Conservation (phyloP, 495 filamentous ascomycete species). For the Annulohypoxylon maeteangense region DNA sequence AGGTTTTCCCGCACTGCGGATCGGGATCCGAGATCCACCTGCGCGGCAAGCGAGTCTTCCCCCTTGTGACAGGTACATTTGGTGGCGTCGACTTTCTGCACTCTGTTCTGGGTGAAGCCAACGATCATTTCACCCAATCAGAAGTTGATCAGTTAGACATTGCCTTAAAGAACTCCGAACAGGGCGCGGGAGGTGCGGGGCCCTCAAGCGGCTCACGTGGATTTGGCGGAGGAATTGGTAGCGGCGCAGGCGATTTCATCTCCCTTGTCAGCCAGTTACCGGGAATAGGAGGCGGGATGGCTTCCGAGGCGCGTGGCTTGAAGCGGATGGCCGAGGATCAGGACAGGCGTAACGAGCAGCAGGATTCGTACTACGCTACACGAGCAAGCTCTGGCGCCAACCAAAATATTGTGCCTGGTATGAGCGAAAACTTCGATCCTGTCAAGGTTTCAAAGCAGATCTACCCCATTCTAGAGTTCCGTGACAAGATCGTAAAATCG, state of each 20-base stretch:
- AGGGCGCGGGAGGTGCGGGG: slow-evolving; percentile 57
- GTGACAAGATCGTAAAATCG: slow-evolving; percentile 88
- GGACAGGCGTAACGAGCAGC: slow-evolving; percentile 67
- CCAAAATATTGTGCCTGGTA: slow-evolving; percentile 68
- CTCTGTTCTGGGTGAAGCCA: slow-evolving; percentile 95
- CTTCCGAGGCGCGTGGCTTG: slow-evolving; percentile 80
- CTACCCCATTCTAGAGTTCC: slow-evolving; percentile 93
- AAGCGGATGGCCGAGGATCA: slow-evolving; percentile 79
- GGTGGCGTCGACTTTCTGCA: slow-evolving; percentile 97
- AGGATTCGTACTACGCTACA: slow-evolving; percentile 32
- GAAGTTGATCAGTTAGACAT: slow-evolving; percentile 91
- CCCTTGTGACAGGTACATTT: slow-evolving; percentile 89
- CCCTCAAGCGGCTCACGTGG: slow-evolving; percentile 48
- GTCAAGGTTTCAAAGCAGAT: slow-evolving; percentile 83
- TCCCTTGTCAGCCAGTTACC: slow-evolving; percentile 81
- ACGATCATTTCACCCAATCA: slow-evolving; percentile 93
- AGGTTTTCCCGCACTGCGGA: slow-evolving; percentile 91
- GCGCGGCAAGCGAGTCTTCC: slow-evolving; percentile 78
- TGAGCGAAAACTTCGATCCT: slow-evolving; percentile 82
- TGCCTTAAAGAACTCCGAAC: slow-evolving; percentile 69
- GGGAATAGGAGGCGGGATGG: slow-evolving; percentile 74
- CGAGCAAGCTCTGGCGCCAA: slow-evolving; percentile 60
- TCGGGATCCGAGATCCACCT: slow-evolving; percentile 75
- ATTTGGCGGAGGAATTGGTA: slow-evolving; percentile 52
- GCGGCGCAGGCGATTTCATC: slow-evolving; percentile 66